phyloP scores from a whole-genome alignment of 176 grass and related monocot species.

The Luzula sylvatica region DNA sequence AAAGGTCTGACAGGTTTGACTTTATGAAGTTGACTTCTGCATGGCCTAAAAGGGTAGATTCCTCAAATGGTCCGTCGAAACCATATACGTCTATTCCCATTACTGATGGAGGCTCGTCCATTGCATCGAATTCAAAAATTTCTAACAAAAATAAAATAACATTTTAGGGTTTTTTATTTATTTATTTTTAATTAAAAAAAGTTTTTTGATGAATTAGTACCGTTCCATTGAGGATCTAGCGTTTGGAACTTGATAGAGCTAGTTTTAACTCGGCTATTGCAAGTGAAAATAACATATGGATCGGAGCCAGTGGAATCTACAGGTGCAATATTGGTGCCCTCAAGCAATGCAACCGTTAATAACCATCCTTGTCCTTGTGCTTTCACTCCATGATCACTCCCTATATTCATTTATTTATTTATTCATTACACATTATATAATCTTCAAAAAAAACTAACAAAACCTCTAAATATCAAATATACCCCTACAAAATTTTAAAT shows the following conservation, averaged over 20 bases:
- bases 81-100: conserved; percentile 76
- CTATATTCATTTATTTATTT: conserved; percentile 15
- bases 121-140: conserved; percentile 96
- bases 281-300: conserved; percentile 92
- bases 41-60: conserved; percentile 66
- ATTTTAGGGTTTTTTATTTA: too few species aligned
- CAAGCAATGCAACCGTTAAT: conserved; percentile 79
- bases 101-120: conserved; percentile 81
- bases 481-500: too few species aligned
- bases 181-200: neutral
- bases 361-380: conserved; percentile 87
- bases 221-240: conserved; percentile 87
- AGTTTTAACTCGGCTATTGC: conserved; percentile 84
- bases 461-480: too few species aligned
- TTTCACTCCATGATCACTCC: conserved; percentile 76
- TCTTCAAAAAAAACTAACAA: too few species aligned
- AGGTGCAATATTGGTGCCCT: conserved; percentile 54
- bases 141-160: conserved; percentile 37
- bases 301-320: conserved; percentile 76
- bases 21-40: conserved; percentile 94
- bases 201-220: too few species aligned
- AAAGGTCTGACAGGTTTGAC: conserved; percentile 59
- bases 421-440: too few species aligned
- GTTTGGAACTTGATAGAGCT: conserved; percentile 96
- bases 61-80: conserved; percentile 94